Percentiles rank a stretch among this genome's conserved stretches.
These are phyloP conservation scores for Paraconiothyrium brasiliense DNA, from an alignment of 2,329 filamentous ascomycete species.

Conservation along the genomic window DNA sequence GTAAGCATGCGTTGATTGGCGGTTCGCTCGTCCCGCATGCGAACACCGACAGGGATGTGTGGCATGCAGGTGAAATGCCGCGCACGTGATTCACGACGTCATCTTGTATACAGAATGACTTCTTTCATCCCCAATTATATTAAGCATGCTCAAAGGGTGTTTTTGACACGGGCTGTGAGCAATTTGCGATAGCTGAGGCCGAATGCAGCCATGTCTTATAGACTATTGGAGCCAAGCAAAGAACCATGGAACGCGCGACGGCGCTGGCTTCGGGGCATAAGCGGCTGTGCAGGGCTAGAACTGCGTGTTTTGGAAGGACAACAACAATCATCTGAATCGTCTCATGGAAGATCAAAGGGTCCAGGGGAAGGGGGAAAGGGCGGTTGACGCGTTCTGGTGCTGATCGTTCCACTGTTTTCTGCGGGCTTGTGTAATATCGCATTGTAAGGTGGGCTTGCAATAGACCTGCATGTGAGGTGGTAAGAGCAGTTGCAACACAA, in stretches of 20 bases:
- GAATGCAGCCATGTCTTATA: slow-evolving; percentile 13
- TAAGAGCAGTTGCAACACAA: neutral
- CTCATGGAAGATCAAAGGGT: neutral
- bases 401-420: slow-evolving; percentile 17
- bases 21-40: neutral
- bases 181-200: neutral
- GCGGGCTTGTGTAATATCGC: slow-evolving; percentile 6
- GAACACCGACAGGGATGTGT: slow-evolving; percentile 1
- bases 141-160: neutral
- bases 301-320: slow-evolving; percentile 10
- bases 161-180: neutral
- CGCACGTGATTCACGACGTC: slow-evolving; percentile 17
- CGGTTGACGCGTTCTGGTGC: slow-evolving; percentile 10
- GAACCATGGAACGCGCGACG: slow-evolving; percentile 5
- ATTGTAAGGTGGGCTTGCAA: slow-evolving; percentile 8
- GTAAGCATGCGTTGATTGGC: slow-evolving; percentile 7
- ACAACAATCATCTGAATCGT: slow-evolving; percentile 2
- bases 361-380: neutral
- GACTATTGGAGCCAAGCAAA: slow-evolving; percentile 18
- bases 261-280: slow-evolving; percentile 12
- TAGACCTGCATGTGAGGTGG: neutral
- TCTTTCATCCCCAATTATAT: neutral
- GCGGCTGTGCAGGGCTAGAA: slow-evolving; percentile 14
- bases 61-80: slow-evolving; percentile 12
- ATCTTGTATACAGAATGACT: neutral